Evolutionary conservation across 2,329 filamentous ascomycete species (phyloP), one percentile per base, ranked within the genome.

Genomic region (Colletotrichum tamarilloi): DNA sequence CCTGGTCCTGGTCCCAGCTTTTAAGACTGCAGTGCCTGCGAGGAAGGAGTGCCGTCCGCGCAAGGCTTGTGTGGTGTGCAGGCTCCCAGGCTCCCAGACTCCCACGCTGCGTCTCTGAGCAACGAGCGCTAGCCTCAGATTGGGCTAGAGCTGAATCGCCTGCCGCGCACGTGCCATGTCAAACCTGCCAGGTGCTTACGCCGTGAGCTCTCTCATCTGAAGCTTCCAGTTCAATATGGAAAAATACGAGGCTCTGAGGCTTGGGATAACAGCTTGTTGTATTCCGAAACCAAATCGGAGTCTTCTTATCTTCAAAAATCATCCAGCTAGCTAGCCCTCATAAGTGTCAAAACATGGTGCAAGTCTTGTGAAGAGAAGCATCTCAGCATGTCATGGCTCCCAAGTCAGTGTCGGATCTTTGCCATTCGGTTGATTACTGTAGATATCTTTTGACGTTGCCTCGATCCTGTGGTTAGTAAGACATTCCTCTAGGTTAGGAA

Each of bases 1-100:
- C 35, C 14, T 12, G 5, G 49, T 64, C 55, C 59, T 62, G 68
- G 67, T 67, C 59, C 65, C 66, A 62, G 63, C 73, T 73, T 74
- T 69, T 65, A 46, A 64, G 55, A 73, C 62, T 55, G 62, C 30
- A 73, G 46, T 55, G 62, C 30, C 42, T 49, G 42, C 42, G 42
- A n/a, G 42, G 19, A 49, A 49, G 38, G 16, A 42, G 49, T 63
- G 14, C 52, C 28, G 9, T 52, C 52, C 28, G 62, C 55, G 62
- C 60, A 52, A 32, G 57, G 52, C 70, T 64, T 35, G n/a, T 53
- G 62, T 63, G 46, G 55, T 69, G 66, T 62, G 65, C 73, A 66
- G 26, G 56, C 55, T n/a, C n/a, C n/a, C 38, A 57, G 42, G 62
- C 63, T 26, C 16, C 38, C 38, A 57, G 42, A 55, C 63, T 26